Evolutionary conservation across 2,329 filamentous ascomycete species (phyloP), one percentile per base, ranked within the genome.

Genomic region (Ophiostoma populinum): DNA sequence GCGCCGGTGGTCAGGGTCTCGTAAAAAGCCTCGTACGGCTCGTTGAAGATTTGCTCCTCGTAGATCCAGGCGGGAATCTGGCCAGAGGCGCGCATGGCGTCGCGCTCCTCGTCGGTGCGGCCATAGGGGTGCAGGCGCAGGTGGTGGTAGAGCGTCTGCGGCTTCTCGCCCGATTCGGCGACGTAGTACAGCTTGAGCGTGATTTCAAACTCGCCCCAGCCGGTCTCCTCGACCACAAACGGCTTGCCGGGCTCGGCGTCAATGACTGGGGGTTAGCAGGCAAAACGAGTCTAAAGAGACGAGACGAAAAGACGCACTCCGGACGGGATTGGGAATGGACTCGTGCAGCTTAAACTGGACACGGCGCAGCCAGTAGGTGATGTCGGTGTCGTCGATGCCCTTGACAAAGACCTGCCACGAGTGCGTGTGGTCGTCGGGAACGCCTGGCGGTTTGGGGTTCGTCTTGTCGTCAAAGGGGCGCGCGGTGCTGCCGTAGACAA

Each of bases 311-410:
- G 16, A 47, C 66, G 41, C 54, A 70, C 70, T 92, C 46, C 90
- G 79, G 16, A 90, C 69, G 38, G 80, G 80, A 55, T 94, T 92
- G 19, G 83, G 76, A 53, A 94, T 95, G 8, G 87, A 94, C 56
- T 95, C 86, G 63, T 94, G 87, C 12, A 98, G 72, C 56, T 95
- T 95, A 61, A 98, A 98, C 54, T 94, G 86, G 1, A 98, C 87
- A 49, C 92, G 87, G 39, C 87, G 82, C 45, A 95, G 67, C 85
- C 90, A 98, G 56, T 92, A 90, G 19, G 81, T 85, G 45, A 95
- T 79, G 51, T 93, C 82, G 40, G 82, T 80, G 53, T 82, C 81
- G 48, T 92, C 83, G 36, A 93, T 66, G 31, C 86, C 83, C 51
- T 80, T 80, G 39, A 98, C 82, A 55, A 92, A 95, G 43, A 95